Conservation (phyloP, 345 rosid species). For the Eucalyptus victrix region DNA sequence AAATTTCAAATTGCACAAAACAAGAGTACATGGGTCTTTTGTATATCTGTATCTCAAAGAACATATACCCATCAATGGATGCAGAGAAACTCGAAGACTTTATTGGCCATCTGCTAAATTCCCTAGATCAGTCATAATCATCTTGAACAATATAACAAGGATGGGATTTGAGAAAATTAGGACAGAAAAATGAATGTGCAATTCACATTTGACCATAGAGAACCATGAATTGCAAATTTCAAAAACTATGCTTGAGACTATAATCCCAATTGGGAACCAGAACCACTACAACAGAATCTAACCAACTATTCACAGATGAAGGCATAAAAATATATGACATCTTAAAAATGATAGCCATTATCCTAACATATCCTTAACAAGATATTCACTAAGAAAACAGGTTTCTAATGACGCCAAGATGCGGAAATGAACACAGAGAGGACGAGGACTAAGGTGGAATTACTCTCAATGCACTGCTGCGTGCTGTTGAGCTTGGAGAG, state of each 20-base stretch:
- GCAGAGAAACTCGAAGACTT: fast-evolving
- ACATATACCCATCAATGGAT: fast-evolving
- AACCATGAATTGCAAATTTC: background rate
- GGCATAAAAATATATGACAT: fast-evolving
- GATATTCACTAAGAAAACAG: background rate
- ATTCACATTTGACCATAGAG: background rate
- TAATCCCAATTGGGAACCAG: background rate
- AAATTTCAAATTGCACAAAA: background rate
- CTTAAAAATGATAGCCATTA: fast-evolving
- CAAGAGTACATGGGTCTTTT: background rate
- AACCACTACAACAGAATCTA: fast-evolving
- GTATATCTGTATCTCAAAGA: fast-evolving
- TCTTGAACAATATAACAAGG: fast-evolving
- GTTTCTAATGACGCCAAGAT: fast-evolving
- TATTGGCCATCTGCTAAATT: background rate
- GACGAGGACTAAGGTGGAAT: slow-evolving; percentile 2
- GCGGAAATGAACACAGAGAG: background rate
- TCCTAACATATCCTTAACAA: fast-evolving
- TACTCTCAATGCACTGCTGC: slow-evolving; percentile 97
- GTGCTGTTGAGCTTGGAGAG: slow-evolving; percentile 97
- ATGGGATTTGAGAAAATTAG: background rate
- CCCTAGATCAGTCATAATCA: fast-evolving
- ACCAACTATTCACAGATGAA: background rate
- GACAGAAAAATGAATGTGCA: fast-evolving
- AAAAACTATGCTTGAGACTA: background rate